Base-by-base conservation (phyloP, 495 filamentous ascomycete genomes). In the Podospora pseudoanserina region DNA sequence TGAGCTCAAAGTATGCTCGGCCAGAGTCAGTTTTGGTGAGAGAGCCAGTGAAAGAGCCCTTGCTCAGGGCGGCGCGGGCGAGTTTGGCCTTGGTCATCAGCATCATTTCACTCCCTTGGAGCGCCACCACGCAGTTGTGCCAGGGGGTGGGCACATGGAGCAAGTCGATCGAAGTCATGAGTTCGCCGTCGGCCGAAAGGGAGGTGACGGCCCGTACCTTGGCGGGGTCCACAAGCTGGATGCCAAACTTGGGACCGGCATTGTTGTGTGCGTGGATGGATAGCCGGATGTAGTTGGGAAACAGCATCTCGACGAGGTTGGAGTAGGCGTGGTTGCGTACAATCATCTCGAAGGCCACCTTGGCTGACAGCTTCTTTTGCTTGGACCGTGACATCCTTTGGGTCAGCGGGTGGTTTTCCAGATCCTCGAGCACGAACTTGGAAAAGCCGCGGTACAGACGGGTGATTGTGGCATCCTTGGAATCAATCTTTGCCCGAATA, bases 341-440 rank as follows among this genome's bases (percentile, higher is more conserved):
- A 11, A 71, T 71, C 70, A 71, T 71, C 66, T 71, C 70, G 26
- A 71, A 71, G 0, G 70, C 70, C 0, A 71, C 70, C 15, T 64
- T 68, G 53, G 70, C 11, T 5, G 70, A 68, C 9, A 71, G 53
- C 53, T 68, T 71, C 62, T 71, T 71, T 61, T 66, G 70, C 64
- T 71, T 64, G 15, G 66, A 63, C 53, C 39, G 61, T 23, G 20
- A 74, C 70, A 75, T 72, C 5, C 32, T 30, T 23, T 62, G 67
- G 5, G 75, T 74, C 3, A 70, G 63, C 0, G 74, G 72, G 60
- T 78, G 75, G 20, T 71, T 65, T 60, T 77, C 73, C 11, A 83
- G 71, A 65, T 83, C 81, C 63, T 83, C 79, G 1, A 82, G 73
- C 81, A 83, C 82, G 60, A 83, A 83, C n/a, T 74, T 71, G 16